Evolutionary conservation across 768 basidiomycete genomes (phyloP), one percentile per base, ranked within the genome.

Genomic region (Tylopilus cervinicoccineus): DNA sequence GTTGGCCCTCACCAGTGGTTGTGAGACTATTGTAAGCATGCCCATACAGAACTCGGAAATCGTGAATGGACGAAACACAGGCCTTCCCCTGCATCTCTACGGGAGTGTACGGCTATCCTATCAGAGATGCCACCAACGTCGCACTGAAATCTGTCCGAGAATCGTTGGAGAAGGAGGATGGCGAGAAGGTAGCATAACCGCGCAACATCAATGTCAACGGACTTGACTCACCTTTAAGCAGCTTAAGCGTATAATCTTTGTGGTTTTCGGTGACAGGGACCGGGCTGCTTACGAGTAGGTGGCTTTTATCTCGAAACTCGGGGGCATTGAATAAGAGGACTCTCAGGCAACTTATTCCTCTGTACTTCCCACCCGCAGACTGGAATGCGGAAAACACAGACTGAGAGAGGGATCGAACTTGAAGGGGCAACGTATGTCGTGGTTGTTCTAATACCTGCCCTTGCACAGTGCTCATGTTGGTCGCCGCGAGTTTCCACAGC

Each of bases 1-100:
- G 42, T 50, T 88, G 17, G 85, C 86, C 0, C 68, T 76, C 2
- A 72, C 81, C 47, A 78, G 83, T 47, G 68, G 68, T n/a, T 67
- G 85, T 39, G 77, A 76, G 56, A 80, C 84, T 57, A 71, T 91
- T 31, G 89, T 90, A 45, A 59, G 66, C 26, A 28, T 43, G 34
- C 10, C 11, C 13, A 5, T 28, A 3, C 26, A 2, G 13, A 26
- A 26, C 2, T 23, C 33, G 4, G 27, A 31, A 40, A 7, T 23
- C 2, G 11, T 43, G 28, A 39, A 24, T 31, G 10, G 6, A 43
- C 24, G 29, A 19, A 42, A 22, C 28, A 23, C 41, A 91, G 90
- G 88, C 88, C 4, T 90, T 92, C 55, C 84, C 85, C 6, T 83
- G 80, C 6, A 80, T 93, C 43, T 91, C 89, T 4, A 90, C 88